These are phyloP conservation scores for Mangifera indica DNA, from an alignment of 345 rosid genomes.

Conservation along the genomic window DNA sequence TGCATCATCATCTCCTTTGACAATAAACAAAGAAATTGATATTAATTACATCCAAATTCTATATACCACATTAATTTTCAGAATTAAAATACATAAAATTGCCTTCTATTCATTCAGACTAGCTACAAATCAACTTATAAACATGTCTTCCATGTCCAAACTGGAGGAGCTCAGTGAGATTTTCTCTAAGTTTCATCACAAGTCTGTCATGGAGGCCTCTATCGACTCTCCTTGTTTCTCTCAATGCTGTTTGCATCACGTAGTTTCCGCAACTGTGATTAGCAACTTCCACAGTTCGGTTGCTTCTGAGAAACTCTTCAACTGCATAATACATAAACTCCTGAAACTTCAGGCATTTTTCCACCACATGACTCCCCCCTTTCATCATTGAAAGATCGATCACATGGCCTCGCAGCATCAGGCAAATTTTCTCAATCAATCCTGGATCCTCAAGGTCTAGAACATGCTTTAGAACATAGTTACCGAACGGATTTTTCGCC, in stretches of 20 bases:
- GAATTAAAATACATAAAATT: too few species aligned
- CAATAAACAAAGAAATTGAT: too few species aligned
- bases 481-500: constrained; percentile 25
- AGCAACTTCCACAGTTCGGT: constrained; percentile 20
- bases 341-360: constrained; percentile 20
- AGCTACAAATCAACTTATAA: constrained; percentile 1
- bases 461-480: constrained; percentile 32
- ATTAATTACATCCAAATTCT: background rate
- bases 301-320: constrained; percentile 18
- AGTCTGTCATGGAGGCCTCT: constrained; percentile 12
- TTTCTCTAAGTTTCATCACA: background rate
- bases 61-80: too few species aligned
- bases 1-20: too few species aligned
- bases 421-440: constrained; percentile 7
- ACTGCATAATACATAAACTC: background rate
- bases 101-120: too few species aligned
- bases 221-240: constrained; percentile 4
- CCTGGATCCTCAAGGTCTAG: constrained; percentile 14
- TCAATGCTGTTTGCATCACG: constrained; percentile 35
- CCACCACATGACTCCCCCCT: constrained; percentile 33
- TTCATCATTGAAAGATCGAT: constrained; percentile 22
- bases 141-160: constrained; percentile 25
- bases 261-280: constrained; percentile 25
- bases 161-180: background rate
- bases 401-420: constrained; percentile 12